A percentile compares a stretch with the other conserved stretches of the same genome.
These are phyloP conservation scores for Vitellaria paradoxa DNA, from an alignment of 179 eudicot species.

Conservation along the genomic window DNA sequence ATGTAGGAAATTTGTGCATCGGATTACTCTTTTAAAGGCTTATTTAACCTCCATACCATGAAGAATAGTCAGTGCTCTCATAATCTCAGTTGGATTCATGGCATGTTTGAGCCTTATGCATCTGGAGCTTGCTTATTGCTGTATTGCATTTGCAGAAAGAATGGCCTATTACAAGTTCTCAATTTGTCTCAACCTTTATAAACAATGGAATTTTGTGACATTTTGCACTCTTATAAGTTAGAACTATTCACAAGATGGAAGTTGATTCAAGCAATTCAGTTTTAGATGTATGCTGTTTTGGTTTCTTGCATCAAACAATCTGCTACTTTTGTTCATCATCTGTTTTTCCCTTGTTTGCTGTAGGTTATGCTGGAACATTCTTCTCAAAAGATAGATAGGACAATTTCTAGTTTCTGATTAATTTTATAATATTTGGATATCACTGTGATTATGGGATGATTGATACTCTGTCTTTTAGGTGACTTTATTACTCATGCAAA, in stretches of 20 bases:
- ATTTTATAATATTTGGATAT: background rate
- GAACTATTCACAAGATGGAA: background rate
- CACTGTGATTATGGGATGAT: background rate
- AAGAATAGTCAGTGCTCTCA: background rate
- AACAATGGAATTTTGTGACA: background rate
- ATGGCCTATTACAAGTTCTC: background rate
- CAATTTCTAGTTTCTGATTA: conserved; percentile 2
- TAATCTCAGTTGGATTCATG: background rate
- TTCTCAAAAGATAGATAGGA: background rate
- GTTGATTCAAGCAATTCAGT: background rate
- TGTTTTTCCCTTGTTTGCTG: background rate
- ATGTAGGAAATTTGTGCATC: too few relatives aligned
- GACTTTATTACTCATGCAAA: conserved; percentile 57
- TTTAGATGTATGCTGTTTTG: background rate
- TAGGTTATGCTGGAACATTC: background rate
- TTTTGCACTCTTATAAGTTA: background rate
- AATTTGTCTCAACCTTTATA: background rate
- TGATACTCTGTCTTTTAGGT: conserved; percentile 39
- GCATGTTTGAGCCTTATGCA: background rate
- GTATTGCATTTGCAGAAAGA: background rate
- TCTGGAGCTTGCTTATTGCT: background rate
- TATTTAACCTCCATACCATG: background rate
- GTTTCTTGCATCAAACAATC: background rate
- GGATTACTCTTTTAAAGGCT: background rate
- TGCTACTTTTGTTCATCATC: background rate